These are phyloP conservation scores for Oryza meyeriana DNA, from an alignment of 176 grass and related monocot genomes.

Conservation along the genomic window DNA sequence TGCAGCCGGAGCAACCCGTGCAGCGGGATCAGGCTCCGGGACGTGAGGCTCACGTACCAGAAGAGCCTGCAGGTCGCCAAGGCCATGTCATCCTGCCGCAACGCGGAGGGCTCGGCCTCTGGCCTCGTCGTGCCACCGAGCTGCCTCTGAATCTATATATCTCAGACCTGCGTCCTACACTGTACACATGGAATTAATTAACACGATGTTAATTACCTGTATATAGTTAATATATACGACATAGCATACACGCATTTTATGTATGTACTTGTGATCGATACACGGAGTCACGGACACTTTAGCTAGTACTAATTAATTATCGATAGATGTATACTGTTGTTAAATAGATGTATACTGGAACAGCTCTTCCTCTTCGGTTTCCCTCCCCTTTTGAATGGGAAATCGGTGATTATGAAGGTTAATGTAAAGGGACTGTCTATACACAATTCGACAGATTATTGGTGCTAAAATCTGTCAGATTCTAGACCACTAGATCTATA, in stretches of 20 bases:
- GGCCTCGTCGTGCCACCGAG: conserved; percentile 59
- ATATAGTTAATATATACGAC: neutral
- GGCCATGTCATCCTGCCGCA: conserved; percentile 46
- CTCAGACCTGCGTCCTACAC: neutral
- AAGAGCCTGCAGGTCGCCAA: neutral
- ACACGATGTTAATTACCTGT: neutral
- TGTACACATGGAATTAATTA: neutral
- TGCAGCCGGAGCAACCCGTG: conserved; percentile 86
- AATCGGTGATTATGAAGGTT: neutral
- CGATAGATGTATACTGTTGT: too few relatives aligned
- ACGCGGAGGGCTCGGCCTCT: conserved; percentile 48
- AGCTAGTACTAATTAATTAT: too few relatives aligned
- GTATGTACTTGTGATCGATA: neutral
- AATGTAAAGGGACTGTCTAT: neutral
- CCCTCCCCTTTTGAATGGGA: neutral
- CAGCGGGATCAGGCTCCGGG: conserved; percentile 65
- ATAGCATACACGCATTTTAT: neutral
- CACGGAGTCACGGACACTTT: too few relatives aligned
- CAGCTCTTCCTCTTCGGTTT: neutral
- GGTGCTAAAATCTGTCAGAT: too few relatives aligned
- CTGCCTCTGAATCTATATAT: conserved; percentile 55
- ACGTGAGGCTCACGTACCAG: conserved; percentile 58
- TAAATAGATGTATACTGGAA: too few relatives aligned
- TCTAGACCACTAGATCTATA: too few relatives aligned
- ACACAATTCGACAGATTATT: too few relatives aligned